Conservation (phyloP, 768 basidiomycete genomes). For the Boletus reticulatus region DNA sequence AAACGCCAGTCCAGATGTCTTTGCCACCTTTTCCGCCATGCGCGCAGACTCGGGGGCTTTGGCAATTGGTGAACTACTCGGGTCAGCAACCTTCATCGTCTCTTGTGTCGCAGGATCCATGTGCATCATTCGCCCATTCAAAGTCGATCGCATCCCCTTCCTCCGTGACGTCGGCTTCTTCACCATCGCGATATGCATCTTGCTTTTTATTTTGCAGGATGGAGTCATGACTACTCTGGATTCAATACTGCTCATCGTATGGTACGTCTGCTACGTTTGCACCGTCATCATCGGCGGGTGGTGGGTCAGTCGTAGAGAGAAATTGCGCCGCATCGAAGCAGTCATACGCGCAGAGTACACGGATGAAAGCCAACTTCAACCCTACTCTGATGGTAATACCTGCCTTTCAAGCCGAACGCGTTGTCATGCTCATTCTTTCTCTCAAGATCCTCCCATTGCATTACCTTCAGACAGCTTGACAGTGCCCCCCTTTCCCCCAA, state of each 20-base stretch:
- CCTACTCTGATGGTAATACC: constrained; percentile 65
- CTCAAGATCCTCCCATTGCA: constrained; percentile 9
- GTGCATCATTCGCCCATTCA: constrained; percentile 95
- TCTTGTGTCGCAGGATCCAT: constrained; percentile 98
- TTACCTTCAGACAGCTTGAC: constrained; percentile 9
- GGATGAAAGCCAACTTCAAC: constrained; percentile 42
- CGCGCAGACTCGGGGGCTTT: constrained; percentile 79
- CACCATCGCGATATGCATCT: constrained; percentile 71
- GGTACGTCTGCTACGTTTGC: constrained; percentile 77
- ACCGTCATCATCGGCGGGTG: constrained; percentile 77
- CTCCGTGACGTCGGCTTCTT: constrained; percentile 96
- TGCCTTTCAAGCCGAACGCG: constrained; percentile 10
- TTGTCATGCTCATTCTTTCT: constrained; percentile 2
- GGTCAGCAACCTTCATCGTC: constrained; percentile 94
- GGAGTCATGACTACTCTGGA: constrained; percentile 68
- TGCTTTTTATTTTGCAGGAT: constrained; percentile 78
- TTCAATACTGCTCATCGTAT: constrained; percentile 61
- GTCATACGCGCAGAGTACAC: constrained; percentile 59
- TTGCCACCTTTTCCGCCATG: constrained; percentile 95
- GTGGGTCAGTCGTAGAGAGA: constrained; percentile 62
- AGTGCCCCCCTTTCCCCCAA: constrained; percentile 29
- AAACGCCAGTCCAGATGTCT: constrained; percentile 95
- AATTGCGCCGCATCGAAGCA: constrained; percentile 44
- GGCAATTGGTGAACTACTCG: constrained; percentile 93
- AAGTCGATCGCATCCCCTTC: constrained; percentile 77